A percentile compares a stretch with the other conserved stretches of the same genome.
phyloP scores from a whole-genome alignment of 75 land plant species.

The Chamaecyparis obtusa region DNA sequence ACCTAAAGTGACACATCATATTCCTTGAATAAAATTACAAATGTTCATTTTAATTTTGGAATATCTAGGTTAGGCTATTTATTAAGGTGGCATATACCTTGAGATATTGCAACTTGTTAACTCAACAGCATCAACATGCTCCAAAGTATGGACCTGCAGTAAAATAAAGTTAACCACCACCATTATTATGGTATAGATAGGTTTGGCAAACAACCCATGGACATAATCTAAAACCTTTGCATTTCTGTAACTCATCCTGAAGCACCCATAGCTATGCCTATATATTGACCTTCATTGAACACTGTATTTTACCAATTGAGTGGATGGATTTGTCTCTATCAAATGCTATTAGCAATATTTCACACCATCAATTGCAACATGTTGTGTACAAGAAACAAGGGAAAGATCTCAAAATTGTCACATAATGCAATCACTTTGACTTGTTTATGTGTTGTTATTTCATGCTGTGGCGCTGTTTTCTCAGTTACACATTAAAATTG shows the following conservation, averaged over 20 bases:
- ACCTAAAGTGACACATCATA: no score
- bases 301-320: neutral
- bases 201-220: neutral
- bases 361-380: no score
- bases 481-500: no score
- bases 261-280: neutral
- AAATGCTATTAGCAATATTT: no score
- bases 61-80: neutral
- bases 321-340: no score
- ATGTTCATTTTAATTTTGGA: neutral
- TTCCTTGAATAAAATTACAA: neutral
- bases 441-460: neutral
- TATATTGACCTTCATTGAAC: neutral
- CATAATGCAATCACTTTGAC: neutral
- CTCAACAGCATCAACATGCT: constrained; percentile 74
- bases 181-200: neutral
- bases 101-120: constrained; percentile 36
- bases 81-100: constrained; percentile 35
- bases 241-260: no score
- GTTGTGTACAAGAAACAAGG: neutral
- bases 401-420: neutral
- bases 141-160: constrained; percentile 71
- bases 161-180: neutral
- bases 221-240: neutral
- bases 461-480: no score